Percentiles rank a stretch among this genome's conserved stretches.
Conservation (phyloP, 352 stramenopile species). For the Globisporangium emineosum region DNA sequence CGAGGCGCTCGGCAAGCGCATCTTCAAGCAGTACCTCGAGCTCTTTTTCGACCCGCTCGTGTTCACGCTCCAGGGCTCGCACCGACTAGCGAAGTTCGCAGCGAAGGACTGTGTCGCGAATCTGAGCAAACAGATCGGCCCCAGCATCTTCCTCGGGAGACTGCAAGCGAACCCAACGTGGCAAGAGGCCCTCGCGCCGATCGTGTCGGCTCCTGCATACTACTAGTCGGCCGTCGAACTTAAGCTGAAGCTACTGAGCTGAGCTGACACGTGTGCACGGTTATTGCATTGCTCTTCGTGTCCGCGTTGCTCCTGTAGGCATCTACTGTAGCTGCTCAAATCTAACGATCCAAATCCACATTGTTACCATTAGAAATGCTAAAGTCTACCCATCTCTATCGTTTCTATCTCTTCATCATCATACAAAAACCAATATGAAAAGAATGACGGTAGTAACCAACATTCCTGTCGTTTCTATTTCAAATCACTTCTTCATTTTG, state of each 20-base stretch:
- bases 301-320: no score
- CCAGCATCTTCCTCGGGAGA: constrained; percentile 77
- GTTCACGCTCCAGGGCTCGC: constrained; percentile 73
- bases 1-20: constrained; percentile 69
- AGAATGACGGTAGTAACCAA: neutral
- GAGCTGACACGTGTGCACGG: no score
- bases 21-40: constrained; percentile 84
- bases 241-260: no score
- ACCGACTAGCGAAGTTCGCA: constrained; percentile 67
- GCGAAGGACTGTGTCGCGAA: constrained; percentile 72
- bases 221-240: neutral
- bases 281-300: no score
- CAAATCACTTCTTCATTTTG: constrained; percentile 3
- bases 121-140: constrained; percentile 76
- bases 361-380: neutral
- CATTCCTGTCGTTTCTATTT: constrained; percentile 4
- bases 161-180: constrained; percentile 69
- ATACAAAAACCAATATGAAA: neutral
- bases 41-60: constrained; percentile 82
- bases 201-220: constrained; percentile 16
- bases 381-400: neutral
- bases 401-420: neutral
- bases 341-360: neutral
- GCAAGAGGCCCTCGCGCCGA: constrained; percentile 51
- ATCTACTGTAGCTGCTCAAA: no score